phyloP scores from a whole-genome alignment of 306 rosid species.

The Cucurbita moschata region DNA sequence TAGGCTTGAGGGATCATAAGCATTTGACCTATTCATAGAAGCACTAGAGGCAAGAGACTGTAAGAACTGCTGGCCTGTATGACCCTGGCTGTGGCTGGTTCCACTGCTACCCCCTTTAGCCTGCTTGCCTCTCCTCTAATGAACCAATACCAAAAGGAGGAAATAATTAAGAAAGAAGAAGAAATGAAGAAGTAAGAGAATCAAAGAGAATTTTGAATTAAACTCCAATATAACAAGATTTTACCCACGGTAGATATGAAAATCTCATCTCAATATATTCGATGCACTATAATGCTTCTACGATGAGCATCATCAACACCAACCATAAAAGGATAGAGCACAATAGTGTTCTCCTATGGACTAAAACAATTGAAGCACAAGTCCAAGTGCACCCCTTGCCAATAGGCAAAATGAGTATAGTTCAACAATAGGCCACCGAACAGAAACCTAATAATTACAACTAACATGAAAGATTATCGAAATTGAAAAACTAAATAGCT shows the following conservation, averaged over 20 bases:
- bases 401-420: background rate
- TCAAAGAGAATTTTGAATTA: background rate
- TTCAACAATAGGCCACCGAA: background rate
- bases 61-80: conserved; percentile 46
- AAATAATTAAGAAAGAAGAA: background rate
- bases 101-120: conserved; percentile 33
- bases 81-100: conserved; percentile 39
- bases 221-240: background rate
- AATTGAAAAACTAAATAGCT: background rate
- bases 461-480: background rate
- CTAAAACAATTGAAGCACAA: background rate
- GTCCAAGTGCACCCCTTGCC: background rate
- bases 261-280: background rate
- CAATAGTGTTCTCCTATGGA: background rate
- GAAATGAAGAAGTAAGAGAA: background rate
- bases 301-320: background rate
- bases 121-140: conserved; percentile 47
- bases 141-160: background rate
- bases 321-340: background rate
- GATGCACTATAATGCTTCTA: background rate
- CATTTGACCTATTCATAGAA: conserved; percentile 23
- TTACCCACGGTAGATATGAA: background rate
- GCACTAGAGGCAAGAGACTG: conserved; percentile 45
- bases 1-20: conserved; percentile 24
- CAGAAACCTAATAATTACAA: background rate